Base-by-base conservation (phyloP, 768 basidiomycete genomes). In the Mrakia frigida region DNA sequence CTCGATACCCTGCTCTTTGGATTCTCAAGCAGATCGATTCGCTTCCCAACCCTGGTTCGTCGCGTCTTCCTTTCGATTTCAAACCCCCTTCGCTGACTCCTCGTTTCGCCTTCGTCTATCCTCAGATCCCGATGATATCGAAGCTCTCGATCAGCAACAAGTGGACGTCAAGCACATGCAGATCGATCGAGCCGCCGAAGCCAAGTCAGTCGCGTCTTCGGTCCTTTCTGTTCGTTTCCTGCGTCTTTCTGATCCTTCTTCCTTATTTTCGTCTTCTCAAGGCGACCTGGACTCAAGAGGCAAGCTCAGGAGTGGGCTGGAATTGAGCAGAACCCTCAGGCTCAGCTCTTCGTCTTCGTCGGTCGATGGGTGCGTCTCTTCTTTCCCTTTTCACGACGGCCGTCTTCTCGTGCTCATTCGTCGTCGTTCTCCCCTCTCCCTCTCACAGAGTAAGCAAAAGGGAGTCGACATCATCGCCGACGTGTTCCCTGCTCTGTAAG, bases 241-340 rank as follows among this genome's bases (percentile, higher is more conserved):
- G 13, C 28, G 3, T 6, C n/a, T 21, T 1, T 1, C 63, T 65
- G 33, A 16, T 14, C 28, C 63, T 65, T 23, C 9, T 14, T 71
- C 23, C 43, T n/a, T n/a, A 70, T 71, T 28, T 46, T 43, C 6
- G 0, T 50, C 28, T 46, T 16, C 1, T 13, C 25, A n/a, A 73
- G 71, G 39, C 90, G 94, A 74, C 94, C 94, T 0, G 94, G 93
- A 81, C 84, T 88, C 81, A 96, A 97, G 84, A 89, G 93, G 16
- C 92, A 94, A 82, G 93, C 94, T 18, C 94, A 97, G 80, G 92
- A 95, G 83, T 97, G 94, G 94, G 94, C 94, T 56, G 89, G 90
- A 67, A 90, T 97, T 84, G 90, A 90, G 81, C 93, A 95, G 80
- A 92, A 96, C 81, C 91, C 94, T 1, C 85, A 92, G 61, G 89